Base-by-base conservation (phyloP, 805 yeast species). In the Suhomyces pyralidae region DNA sequence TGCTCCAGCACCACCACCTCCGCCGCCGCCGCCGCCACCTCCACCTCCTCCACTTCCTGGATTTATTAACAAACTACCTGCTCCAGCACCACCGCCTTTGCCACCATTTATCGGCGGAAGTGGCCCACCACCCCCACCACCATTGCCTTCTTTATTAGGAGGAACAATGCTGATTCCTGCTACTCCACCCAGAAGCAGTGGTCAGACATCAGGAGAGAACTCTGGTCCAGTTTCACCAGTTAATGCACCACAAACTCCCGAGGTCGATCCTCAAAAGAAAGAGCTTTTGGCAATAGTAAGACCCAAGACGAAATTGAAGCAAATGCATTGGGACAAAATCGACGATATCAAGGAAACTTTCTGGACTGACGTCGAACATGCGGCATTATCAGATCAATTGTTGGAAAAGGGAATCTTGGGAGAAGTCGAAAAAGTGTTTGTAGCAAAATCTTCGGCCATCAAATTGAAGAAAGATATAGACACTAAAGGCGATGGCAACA, bases 281-380 rank as follows among this genome's bases (percentile, higher is more conserved):
- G 51, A 48, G 24, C 28, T 48, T 10, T 12, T 40, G n/a, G 43
- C 46, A 8, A 45, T 47, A 43, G 50, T 49, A 5, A 63, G 90
- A 56, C 92, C 96, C 3, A 84, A 82, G 62, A 78, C 82, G 54
- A 89, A 87, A 65, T 79, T 94, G 58, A 94, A 96, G 66, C 99
- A 93, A 66, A 80, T 94, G 76, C 99, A 94, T 67, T 96, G 98
- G 98, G 97, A 93, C 60, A 90, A 88, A 63, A 78, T 96, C 38
- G 97, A 93, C 32, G 80, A 84, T 54, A 86, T 94, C 19, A 88
- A 85, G 49, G 82, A 85, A 45, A 92, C 98, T 0, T 87, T 94
- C 54, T 93, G 99, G 98, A 80, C 83, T 17, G 79, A 81, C 25
- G 77, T 83, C 30, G 82, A 85, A 40, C 83, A 86, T 20, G 80